Evolutionary conservation across 148 eudicot genomes (phyloP), one percentile per base, ranked within the genome.

Genomic region (Chenopodium berlandieri): DNA sequence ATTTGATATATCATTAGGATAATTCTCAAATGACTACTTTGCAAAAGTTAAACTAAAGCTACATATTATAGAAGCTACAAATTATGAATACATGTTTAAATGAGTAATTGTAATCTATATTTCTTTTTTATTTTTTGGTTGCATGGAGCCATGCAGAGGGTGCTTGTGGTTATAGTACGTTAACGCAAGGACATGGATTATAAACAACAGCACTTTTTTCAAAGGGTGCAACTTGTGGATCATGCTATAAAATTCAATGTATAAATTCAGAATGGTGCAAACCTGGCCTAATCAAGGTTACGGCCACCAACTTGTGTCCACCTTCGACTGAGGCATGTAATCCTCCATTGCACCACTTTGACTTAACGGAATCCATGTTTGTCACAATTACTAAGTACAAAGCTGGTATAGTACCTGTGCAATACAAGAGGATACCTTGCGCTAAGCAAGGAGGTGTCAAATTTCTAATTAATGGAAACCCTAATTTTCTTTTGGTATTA

Each of bases 251-350:
- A 67, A 71, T 84, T 31, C 30, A 72, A 23, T 84, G 86, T 52
- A 81, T 32, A 13, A 77, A 84, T 32, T 84, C 86, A 19, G 9
- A 64, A 37, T 84, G 80, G 78, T 84, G 86, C 80, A 71, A 62
- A 25, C 30, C 7, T 1, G 81, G 75, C 8, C 7, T 83, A 71
- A 84, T 84, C 17, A 44, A 71, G 44, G 86, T 84, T 48, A 84
- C 86, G 0, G 83, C 86, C 32, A 84, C 86, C 30, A 84, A 84
- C 67, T 30, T 84, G 0, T 84, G 86, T 68, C 86, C 86, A 0
- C 76, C 25, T 23, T 23, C 25, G 25, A 23, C 25, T 23, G 25
- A 23, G 25, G 25, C 25, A 23, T 23, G 86, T 30, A 84, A 84
- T 65, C 48, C 83, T 1, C 86, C 86, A 0, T 20, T 10, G 19